Conservation (phyloP, 2,329 filamentous ascomycete species). For the Ophiostoma pallidulum region DNA sequence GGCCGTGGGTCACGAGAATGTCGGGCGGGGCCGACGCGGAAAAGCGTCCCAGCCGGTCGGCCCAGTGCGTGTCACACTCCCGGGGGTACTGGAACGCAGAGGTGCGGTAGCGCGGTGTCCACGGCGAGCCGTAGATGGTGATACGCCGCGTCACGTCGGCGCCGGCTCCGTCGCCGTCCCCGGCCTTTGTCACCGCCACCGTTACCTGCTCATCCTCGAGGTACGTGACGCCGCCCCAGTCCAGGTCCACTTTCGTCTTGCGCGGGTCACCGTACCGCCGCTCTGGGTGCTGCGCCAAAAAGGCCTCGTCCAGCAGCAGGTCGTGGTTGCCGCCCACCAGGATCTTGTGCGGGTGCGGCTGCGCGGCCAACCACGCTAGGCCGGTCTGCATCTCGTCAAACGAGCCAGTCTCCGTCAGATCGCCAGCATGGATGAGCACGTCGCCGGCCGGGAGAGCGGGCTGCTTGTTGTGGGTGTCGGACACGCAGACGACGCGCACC, state of each 20-base stretch:
- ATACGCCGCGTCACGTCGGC: constrained; percentile 9
- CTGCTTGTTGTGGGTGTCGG: constrained; percentile 32
- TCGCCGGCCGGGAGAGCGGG: constrained; percentile 29
- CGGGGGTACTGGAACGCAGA: constrained; percentile 22
- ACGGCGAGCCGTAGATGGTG: constrained; percentile 19
- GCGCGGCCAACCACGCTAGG: constrained; percentile 26
- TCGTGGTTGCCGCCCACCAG: constrained; percentile 23
- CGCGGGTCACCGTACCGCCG: constrained; percentile 16
- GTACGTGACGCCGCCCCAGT: constrained; percentile 19
- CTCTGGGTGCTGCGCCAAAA: constrained; percentile 8
- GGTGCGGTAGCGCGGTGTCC: constrained; percentile 18
- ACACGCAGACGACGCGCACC: constrained; percentile 25
- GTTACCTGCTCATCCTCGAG: constrained; percentile 15
- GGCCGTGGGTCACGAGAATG: constrained; percentile 21
- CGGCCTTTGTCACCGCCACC: no score
- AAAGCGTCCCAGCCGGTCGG: constrained; percentile 3
- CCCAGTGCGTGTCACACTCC: constrained; percentile 13
- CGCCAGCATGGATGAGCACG: constrained; percentile 33
- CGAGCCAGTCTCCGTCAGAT: constrained; percentile 30
- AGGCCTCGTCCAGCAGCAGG: constrained; percentile 13
- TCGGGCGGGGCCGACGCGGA: constrained; percentile 8
- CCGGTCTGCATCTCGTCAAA: constrained; percentile 29
- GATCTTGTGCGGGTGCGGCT: constrained; percentile 28
- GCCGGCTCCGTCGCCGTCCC: no score
- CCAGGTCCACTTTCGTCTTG: constrained; percentile 14